Conservation (phyloP, 257 asterid species). For the Primulina tabacum region DNA sequence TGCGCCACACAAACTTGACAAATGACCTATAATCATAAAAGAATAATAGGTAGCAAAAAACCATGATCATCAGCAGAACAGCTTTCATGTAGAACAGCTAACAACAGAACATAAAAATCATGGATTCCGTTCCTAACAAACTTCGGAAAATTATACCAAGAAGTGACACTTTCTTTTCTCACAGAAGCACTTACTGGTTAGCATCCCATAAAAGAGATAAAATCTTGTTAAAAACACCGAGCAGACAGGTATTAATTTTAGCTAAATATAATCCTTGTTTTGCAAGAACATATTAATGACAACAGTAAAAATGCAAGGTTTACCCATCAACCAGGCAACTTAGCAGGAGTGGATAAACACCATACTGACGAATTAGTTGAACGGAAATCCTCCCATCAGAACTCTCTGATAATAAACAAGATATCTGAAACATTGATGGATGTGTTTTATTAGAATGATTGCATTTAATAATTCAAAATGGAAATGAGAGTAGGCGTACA, state of each 20-base stretch:
- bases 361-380: slow-evolving; percentile 51
- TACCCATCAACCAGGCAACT: slow-evolving; percentile 88
- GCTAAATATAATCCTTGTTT: not conserved
- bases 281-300: not conserved
- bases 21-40: not conserved
- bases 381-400: slow-evolving; percentile 51
- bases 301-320: slow-evolving; percentile 22
- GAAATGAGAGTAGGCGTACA: not conserved
- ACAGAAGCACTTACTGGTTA: not conserved
- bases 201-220: not conserved
- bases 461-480: slow-evolving; percentile 6
- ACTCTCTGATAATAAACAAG: slow-evolving; percentile 54
- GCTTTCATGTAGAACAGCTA: not conserved
- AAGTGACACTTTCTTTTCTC: not conserved
- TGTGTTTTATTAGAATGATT: slow-evolving; percentile 17
- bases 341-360: slow-evolving; percentile 70
- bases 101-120: no score
- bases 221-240: not conserved
- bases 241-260: no score
- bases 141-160: slow-evolving; percentile 2
- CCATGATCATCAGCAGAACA: not conserved
- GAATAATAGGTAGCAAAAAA: not conserved
- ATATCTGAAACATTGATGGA: slow-evolving; percentile 48
- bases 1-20: not conserved
- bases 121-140: not conserved